Evolutionary conservation across 768 basidiomycete genomes (phyloP).

Genomic region (Mycena rebaudengoi): DNA sequence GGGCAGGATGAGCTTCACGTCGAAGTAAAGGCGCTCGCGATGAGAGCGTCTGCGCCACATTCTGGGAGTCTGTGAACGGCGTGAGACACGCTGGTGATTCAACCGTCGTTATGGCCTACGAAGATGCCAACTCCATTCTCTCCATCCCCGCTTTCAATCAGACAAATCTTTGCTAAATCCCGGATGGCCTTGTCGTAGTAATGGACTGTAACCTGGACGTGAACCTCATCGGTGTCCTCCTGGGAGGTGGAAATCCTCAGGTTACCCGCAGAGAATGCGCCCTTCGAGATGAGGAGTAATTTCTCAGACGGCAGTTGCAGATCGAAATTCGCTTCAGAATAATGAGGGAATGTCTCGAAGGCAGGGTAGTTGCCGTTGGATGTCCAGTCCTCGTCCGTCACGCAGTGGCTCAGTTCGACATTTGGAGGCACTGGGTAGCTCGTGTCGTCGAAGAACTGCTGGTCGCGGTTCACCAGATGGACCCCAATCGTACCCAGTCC

Average conservation of each 20-base stretch:
- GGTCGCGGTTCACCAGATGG: no score
- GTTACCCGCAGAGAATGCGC: slow-evolving; percentile 29
- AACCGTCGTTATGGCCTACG: no score
- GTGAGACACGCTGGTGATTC: no score
- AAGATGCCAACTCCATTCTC: slow-evolving; percentile 44
- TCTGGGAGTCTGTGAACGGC: slow-evolving; percentile 46
- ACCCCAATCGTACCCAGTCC: no score
- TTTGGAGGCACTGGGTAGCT: no score
- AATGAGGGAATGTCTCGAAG: no score
- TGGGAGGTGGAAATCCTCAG: slow-evolving; percentile 33
- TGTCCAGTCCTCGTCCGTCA: no score
- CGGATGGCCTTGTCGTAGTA: slow-evolving; percentile 24
- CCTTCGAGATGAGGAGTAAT: slow-evolving; percentile 36
- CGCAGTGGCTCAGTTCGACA: no score
- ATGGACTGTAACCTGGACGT: slow-evolving; percentile 33
- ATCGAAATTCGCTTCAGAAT: no score
- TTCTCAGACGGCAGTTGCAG: no score
- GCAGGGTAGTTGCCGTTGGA: no score
- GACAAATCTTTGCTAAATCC: slow-evolving; percentile 39
- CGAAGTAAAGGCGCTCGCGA: slow-evolving; percentile 36
- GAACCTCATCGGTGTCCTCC: slow-evolving; percentile 28
- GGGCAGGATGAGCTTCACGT: slow-evolving; percentile 47
- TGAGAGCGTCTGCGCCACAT: slow-evolving; percentile 6
- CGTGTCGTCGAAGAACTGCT: no score
- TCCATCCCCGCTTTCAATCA: slow-evolving; percentile 28